Percentiles rank a stretch among this genome's conserved stretches.
phyloP scores from a whole-genome alignment of 2,329 filamentous ascomycete species.

The Colletotrichum sojae region DNA sequence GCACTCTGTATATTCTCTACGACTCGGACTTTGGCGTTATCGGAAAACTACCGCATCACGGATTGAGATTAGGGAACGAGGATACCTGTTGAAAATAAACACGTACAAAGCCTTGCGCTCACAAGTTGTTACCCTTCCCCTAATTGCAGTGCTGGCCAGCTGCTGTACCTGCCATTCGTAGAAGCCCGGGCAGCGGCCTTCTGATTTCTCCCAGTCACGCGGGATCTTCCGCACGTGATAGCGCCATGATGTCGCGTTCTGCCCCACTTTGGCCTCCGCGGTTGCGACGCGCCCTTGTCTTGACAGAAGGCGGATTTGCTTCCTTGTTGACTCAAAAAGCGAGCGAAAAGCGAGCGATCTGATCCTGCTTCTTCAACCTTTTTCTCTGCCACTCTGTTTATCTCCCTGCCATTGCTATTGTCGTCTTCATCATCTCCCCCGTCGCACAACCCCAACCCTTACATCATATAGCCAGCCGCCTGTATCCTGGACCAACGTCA shows the following conservation, averaged over 20 bases:
- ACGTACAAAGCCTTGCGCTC: no score
- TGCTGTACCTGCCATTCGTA: no score
- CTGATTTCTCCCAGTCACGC: neutral
- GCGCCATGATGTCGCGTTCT: slow-evolving; percentile 15
- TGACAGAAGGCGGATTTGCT: slow-evolving; percentile 20
- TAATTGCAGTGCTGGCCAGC: no score
- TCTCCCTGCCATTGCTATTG: no score
- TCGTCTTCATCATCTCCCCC: neutral
- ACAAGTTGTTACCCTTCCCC: no score
- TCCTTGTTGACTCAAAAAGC: slow-evolving; percentile 22
- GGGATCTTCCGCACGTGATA: slow-evolving; percentile 19
- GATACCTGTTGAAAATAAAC: slow-evolving; percentile 22
- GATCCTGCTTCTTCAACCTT: neutral
- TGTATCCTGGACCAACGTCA: slow-evolving; percentile 10
- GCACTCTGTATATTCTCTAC: neutral
- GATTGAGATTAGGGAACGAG: slow-evolving; percentile 4
- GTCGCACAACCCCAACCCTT: neutral
- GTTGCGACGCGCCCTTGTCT: slow-evolving; percentile 37
- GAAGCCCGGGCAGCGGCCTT: no score
- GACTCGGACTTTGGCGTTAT: slow-evolving; percentile 24
- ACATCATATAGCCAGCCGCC: neutral
- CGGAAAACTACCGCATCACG: slow-evolving; percentile 11
- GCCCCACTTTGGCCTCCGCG: slow-evolving; percentile 13
- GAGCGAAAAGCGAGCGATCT: neutral
- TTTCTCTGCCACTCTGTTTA: neutral